Percentiles rank a stretch among this genome's conserved stretches.
phyloP scores from a whole-genome alignment of 2,329 filamentous ascomycete genomes.

The Alternaria sp. region DNA sequence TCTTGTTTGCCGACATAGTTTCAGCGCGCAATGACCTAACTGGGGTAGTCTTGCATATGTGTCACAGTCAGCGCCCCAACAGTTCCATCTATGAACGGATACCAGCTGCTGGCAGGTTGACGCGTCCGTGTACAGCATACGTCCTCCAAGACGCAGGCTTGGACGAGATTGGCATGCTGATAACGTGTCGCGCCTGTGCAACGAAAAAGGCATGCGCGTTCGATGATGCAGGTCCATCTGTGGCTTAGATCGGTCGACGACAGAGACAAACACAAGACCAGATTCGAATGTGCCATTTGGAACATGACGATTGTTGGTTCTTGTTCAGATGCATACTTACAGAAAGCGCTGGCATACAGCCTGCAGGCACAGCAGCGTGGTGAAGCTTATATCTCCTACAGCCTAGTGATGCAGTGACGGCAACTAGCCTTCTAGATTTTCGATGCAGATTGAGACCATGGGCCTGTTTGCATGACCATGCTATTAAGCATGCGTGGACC shows the following conservation, averaged over 20 bases:
- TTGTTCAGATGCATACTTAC: background rate
- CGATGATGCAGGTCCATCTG: slow-evolving; percentile 37
- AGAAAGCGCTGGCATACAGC: slow-evolving; percentile 16
- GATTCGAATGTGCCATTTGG: background rate
- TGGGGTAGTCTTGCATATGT: slow-evolving; percentile 33
- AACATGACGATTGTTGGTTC: background rate
- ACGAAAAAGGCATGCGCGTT: slow-evolving; percentile 17
- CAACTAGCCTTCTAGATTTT: slow-evolving; percentile 34
- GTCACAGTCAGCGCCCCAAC: slow-evolving; percentile 40
- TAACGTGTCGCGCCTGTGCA: slow-evolving; percentile 37
- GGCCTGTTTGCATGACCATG: background rate
- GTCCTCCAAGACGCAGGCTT: slow-evolving; percentile 24
- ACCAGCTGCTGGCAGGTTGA: slow-evolving; percentile 37
- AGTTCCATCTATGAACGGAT: slow-evolving; percentile 40
- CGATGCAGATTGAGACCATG: slow-evolving; percentile 25
- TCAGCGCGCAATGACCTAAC: slow-evolving; percentile 23
- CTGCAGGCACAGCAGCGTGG: slow-evolving; percentile 34
- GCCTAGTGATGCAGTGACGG: slow-evolving; percentile 32
- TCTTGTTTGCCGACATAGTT: slow-evolving; percentile 21
- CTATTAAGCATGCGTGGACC: background rate
- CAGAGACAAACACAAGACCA: background rate
- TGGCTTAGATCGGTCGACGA: slow-evolving; percentile 37
- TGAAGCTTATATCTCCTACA: slow-evolving; percentile 21
- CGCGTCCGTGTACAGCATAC: slow-evolving; percentile 36
- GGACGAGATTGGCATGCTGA: slow-evolving; percentile 26